Percentiles rank a stretch among this genome's conserved stretches.
phyloP scores from a whole-genome alignment of 345 rosid genomes.

The Salix udensis region DNA sequence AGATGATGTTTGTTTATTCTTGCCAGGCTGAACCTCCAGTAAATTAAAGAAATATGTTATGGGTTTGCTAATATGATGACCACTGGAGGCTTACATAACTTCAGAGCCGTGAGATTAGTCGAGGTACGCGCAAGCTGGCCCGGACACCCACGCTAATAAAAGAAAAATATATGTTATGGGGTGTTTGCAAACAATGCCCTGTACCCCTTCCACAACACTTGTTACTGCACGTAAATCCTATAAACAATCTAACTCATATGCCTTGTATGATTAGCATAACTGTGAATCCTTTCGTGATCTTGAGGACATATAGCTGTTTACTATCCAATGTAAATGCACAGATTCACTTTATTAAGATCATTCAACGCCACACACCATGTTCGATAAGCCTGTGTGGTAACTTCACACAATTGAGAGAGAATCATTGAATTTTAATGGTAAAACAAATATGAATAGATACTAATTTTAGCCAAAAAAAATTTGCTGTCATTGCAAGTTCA shows the following conservation, averaged over 20 bases:
- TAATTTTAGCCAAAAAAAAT: too few species aligned
- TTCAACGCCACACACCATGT: background rate
- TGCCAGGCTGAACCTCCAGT: background rate
- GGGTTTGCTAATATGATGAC: too few species aligned
- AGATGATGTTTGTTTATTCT: background rate
- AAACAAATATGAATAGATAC: too few species aligned
- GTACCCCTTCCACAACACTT: background rate
- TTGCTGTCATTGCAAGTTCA: too few species aligned
- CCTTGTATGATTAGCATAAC: background rate
- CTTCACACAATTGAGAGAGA: background rate
- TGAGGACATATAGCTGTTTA: background rate
- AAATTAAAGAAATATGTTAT: background rate
- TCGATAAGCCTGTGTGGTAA: background rate
- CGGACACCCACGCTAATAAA: too few species aligned
- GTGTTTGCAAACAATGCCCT: background rate
- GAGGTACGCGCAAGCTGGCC: too few species aligned
- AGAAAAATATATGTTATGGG: background rate
- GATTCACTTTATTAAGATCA: background rate
- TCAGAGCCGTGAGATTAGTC: too few species aligned
- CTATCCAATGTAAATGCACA: background rate
- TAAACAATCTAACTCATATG: background rate
- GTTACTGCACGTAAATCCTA: slow-evolving; percentile 2
- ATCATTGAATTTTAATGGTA: too few species aligned
- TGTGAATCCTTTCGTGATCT: background rate
- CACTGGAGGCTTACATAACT: too few species aligned